These are phyloP conservation scores for Hemileia vastatrix DNA, from an alignment of 1,284 basidiomycete species.

Conservation along the genomic window DNA sequence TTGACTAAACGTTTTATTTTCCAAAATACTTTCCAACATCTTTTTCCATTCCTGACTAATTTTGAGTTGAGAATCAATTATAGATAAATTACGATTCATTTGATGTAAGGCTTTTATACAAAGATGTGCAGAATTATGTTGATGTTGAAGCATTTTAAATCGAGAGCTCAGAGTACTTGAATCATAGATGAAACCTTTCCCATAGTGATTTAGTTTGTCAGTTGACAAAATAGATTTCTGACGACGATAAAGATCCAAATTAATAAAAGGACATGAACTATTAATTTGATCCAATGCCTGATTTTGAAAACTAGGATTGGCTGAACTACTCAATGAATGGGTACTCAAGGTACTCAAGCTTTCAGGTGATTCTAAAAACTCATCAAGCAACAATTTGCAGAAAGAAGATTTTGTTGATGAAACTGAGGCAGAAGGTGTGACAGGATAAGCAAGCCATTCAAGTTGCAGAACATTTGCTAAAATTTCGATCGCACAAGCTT, in stretches of 20 bases:
- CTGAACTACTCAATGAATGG: slow-evolving; percentile 10
- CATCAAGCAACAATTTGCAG: slow-evolving; percentile 9
- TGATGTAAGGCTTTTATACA: slow-evolving; percentile 17
- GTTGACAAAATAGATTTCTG: slow-evolving; percentile 10
- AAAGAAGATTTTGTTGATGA: no score
- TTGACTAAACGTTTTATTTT: neutral
- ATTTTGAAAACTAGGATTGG: slow-evolving; percentile 16
- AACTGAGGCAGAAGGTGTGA: slow-evolving; percentile 4
- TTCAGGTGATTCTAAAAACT: slow-evolving; percentile 13
- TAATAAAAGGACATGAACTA: slow-evolving; percentile 8
- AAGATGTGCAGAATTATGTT: no score
- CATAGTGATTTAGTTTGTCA: slow-evolving; percentile 16
- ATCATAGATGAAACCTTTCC: slow-evolving; percentile 21
- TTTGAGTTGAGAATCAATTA: slow-evolving; percentile 18
- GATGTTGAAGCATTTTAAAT: no score
- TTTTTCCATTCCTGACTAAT: slow-evolving; percentile 16
- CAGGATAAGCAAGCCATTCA: no score
- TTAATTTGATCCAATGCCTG: slow-evolving; percentile 16
- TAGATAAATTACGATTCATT: slow-evolving; percentile 22
- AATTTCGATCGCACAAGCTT: slow-evolving; percentile 12
- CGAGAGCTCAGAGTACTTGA: no score
- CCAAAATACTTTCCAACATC: slow-evolving; percentile 11
- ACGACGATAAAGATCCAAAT: slow-evolving; percentile 19
- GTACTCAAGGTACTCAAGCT: slow-evolving; percentile 4
- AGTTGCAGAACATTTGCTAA: slow-evolving; percentile 17